A percentile compares a stretch with the other conserved stretches of the same genome.
Conservation (phyloP, 441 rosid species). For the Corymbia calophylla region DNA sequence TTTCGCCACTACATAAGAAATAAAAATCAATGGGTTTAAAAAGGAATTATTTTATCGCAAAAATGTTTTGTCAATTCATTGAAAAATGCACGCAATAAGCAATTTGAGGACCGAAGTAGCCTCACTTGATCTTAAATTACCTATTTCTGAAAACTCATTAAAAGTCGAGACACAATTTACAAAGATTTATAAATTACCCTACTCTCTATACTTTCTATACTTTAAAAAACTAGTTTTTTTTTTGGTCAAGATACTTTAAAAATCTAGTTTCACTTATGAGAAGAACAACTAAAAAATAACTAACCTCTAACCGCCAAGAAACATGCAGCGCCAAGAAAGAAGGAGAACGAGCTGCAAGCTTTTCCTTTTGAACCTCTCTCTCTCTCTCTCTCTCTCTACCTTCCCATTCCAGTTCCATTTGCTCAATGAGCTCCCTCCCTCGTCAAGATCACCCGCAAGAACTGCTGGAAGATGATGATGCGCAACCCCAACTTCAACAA, state of each 20-base stretch:
- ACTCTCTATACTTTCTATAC: not conserved
- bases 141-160: not conserved
- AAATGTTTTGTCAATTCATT: not conserved
- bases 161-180: not conserved
- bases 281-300: not conserved
- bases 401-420: not conserved
- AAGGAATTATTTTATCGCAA: not conserved
- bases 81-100: not conserved
- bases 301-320: not conserved
- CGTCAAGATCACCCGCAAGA: too few relatives aligned
- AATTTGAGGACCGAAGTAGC: accelerated
- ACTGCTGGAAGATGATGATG: too few relatives aligned
- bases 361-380: not conserved
- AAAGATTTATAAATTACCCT: not conserved
- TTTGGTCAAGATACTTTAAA: not conserved
- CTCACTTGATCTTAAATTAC: not conserved
- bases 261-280: not conserved
- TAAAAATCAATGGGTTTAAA: accelerated
- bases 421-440: not conserved
- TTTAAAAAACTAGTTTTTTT: too few relatives aligned
- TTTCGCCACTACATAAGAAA: not conserved
- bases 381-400: not conserved
- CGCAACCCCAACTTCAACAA: too few relatives aligned
- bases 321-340: not conserved
- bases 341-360: not conserved